Base-by-base conservation (phyloP, 2,329 filamentous ascomycete species). In the Amphichorda felina region DNA sequence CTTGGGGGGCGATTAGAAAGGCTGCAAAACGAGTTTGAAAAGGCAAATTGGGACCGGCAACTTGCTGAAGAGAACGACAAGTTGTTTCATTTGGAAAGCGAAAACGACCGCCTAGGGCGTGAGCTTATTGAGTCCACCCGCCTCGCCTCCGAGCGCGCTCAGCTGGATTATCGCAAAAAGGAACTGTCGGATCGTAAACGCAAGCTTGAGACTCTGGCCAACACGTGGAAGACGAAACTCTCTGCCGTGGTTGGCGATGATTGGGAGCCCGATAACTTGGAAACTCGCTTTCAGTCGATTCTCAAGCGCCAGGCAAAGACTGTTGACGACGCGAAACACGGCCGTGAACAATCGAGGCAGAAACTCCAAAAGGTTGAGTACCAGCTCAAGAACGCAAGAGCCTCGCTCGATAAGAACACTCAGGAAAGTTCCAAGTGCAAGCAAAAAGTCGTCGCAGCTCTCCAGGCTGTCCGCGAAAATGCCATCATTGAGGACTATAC, bases 61-160 rank as follows among this genome's bases (percentile, higher is more conserved):
- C 68, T 94, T 15, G 69, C 77, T 31, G 63, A 74, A 22, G 72
- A 78, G 35, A 80, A 85, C 34, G 58, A 65, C 11, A 70, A 76
- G 42, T 63, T 93, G 9, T 72, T 74, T 41, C 66, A 71, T 30
- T 59, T 93, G 2, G 86, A 95, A 48, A 75, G 72, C 15, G 75
- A 82, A 47, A 79, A 72, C 40, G 75, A 82, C 25, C 76, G 69
- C 44, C 67, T 96, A 19, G 79, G 81, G 30, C 64, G 70, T n/a
- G 89, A 96, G 51, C 72, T 95, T 25, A 72, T 87, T 8, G 82
- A 93, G 47, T 85, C 81, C 39, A 94, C 83, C 3, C 78, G 79
- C 38, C 72, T 83, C 38, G 86, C 87, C 5, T 77, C 80, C 4
- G 87, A 94, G 42, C 72, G 87, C 26, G 91, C 89, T 10, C 80